Evolutionary conservation across 352 stramenopile species (phyloP).

Genomic region (Aphanomyces cochlioides): DNA sequence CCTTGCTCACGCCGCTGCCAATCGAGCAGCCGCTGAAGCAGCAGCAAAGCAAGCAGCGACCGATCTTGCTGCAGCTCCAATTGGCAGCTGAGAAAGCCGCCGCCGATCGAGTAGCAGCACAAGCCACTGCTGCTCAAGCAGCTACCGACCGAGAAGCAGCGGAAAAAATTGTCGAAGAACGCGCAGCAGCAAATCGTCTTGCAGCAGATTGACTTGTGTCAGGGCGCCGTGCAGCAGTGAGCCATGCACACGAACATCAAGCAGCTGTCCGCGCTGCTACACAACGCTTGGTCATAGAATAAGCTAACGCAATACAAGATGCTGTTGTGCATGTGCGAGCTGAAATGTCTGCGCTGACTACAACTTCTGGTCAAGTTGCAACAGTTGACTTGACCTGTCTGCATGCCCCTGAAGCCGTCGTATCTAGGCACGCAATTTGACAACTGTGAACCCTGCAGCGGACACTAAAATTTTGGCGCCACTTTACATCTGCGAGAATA

Average conservation of each 20-base stretch:
- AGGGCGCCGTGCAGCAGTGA: no score
- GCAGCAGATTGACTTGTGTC: no score
- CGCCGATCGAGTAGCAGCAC: no score
- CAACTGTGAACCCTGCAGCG: not conserved
- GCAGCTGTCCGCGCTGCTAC: not conserved
- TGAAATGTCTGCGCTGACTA: not conserved
- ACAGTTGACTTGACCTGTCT: not conserved
- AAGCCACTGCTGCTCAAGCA: no score
- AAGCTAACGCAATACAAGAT: not conserved
- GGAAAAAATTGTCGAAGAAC: no score
- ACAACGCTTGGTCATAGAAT: not conserved
- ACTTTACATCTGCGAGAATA: not conserved
- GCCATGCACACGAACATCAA: no score
- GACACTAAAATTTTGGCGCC: not conserved
- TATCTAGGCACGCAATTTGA: not conserved
- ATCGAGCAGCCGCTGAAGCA: not conserved
- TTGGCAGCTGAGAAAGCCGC: not conserved
- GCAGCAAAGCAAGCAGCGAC: no score
- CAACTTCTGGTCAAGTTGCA: not conserved
- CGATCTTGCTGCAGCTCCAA: no score
- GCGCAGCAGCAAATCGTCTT: no score
- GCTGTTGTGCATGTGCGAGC: no score
- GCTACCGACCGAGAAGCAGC: no score
- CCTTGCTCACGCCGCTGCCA: not conserved
- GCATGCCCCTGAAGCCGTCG: not conserved